Evolutionary conservation across 75 land plant species (phyloP).

Genomic region (Pinus albicaulis): DNA sequence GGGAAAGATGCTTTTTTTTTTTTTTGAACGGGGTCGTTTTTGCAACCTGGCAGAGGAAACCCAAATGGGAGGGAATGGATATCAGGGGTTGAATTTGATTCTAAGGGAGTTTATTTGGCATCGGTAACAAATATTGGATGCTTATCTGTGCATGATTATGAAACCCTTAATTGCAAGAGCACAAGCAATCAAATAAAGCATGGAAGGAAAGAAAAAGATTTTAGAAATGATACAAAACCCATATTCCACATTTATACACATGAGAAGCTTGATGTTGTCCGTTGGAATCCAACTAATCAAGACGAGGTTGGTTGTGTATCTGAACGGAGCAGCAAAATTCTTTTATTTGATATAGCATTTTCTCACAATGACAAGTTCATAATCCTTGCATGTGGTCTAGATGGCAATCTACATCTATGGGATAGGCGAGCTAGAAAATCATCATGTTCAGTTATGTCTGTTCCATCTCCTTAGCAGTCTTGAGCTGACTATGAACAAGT

Average conservation of each 20-base stretch:
- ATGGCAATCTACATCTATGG: conserved; percentile 59
- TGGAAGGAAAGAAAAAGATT: not conserved
- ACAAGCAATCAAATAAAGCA: conserved; percentile 7
- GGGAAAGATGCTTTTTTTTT: conserved; percentile 68
- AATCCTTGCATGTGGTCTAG: conserved; percentile 63
- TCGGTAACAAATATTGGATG: conserved; percentile 74
- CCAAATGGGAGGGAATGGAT: conserved; percentile 13
- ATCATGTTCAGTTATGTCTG: conserved; percentile 42
- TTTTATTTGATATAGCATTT: no score
- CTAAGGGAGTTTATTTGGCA: conserved; percentile 60
- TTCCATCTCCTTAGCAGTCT: no score
- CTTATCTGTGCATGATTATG: conserved; percentile 80
- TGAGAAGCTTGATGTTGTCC: conserved; percentile 48
- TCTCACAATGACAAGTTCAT: no score
- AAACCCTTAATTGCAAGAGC: conserved; percentile 43
- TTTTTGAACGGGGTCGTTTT: conserved; percentile 61
- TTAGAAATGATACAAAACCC: conserved; percentile 34
- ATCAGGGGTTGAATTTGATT: conserved; percentile 10
- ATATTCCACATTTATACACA: conserved; percentile 34
- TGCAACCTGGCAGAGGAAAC: no score
- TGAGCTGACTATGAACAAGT: no score
- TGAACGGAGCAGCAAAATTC: no score
- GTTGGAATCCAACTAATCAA: conserved; percentile 75
- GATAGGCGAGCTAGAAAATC: conserved; percentile 53
- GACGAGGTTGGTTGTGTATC: conserved; percentile 58